Conservation (phyloP, 495 filamentous ascomycete species). For the Rusavskia elegans region DNA sequence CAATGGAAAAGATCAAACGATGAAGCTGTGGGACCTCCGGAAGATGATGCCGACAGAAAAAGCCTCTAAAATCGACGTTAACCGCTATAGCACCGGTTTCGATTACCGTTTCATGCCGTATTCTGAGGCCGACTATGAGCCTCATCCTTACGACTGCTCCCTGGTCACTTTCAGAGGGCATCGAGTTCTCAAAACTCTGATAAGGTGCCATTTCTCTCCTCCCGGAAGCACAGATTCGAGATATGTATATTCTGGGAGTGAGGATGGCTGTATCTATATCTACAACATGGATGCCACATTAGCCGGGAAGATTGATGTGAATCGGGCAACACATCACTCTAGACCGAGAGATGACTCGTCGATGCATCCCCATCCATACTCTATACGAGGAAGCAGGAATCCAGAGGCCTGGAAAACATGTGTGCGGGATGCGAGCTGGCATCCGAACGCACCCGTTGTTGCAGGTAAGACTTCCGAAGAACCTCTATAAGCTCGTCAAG, state of each 20-base stretch:
- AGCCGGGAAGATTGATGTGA: constrained; percentile 67
- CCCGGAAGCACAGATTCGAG: constrained; percentile 73
- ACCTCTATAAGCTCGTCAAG: not conserved
- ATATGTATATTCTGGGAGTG: constrained; percentile 84
- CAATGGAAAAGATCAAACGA: constrained; percentile 90
- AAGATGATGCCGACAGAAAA: constrained; percentile 58
- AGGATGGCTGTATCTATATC: constrained; percentile 76
- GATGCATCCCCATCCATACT: constrained; percentile 22
- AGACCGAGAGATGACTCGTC: constrained; percentile 34
- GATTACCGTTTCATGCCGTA: constrained; percentile 75
- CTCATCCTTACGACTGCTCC: constrained; percentile 76
- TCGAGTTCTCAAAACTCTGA: constrained; percentile 71
- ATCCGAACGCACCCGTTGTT: constrained; percentile 75
- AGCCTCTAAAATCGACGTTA: constrained; percentile 38
- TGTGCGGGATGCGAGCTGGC: constrained; percentile 90
- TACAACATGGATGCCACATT: constrained; percentile 89
- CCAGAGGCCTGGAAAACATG: constrained; percentile 52
- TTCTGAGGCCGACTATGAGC: constrained; percentile 46
- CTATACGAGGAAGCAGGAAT: constrained; percentile 11
- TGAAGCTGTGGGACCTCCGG: constrained; percentile 94
- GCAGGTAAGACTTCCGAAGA: constrained; percentile 45
- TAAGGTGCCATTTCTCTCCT: constrained; percentile 91
- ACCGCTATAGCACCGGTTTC: constrained; percentile 48
- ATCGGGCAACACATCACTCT: constrained; percentile 42
- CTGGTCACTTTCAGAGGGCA: constrained; percentile 90